Percentiles rank a stretch among this genome's conserved stretches.
phyloP scores from a whole-genome alignment of 106 monocot species.

The Dioscorea dumetorum region DNA sequence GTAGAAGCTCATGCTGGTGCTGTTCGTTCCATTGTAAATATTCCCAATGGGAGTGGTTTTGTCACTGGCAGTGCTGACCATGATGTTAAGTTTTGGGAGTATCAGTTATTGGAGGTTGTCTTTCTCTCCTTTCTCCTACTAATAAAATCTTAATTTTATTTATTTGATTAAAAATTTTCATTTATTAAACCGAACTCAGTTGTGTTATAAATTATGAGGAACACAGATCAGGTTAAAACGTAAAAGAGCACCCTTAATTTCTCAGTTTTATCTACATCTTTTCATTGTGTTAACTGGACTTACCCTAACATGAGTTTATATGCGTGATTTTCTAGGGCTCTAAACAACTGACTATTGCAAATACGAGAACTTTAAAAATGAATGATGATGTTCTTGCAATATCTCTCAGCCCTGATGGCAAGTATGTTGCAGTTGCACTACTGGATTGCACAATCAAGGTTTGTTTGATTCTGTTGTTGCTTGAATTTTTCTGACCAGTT shows the following conservation, averaged over 20 bases:
- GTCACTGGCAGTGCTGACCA: constrained; percentile 76
- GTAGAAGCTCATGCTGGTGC: constrained; percentile 72
- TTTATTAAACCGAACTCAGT: too few species aligned
- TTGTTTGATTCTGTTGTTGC: constrained; percentile 6
- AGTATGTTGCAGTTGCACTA: constrained; percentile 82
- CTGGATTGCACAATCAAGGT: constrained; percentile 68
- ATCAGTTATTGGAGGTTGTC: constrained; percentile 20
- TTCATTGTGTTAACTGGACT: too few species aligned
- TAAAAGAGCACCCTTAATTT: too few species aligned
- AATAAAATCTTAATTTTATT: too few species aligned
- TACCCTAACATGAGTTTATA: neutral
- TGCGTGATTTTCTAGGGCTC: constrained; percentile 46
- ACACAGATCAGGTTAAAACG: too few species aligned
- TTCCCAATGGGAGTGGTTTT: constrained; percentile 76
- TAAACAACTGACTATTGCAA: constrained; percentile 61
- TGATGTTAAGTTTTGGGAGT: constrained; percentile 97
- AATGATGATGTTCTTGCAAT: constrained; percentile 70
- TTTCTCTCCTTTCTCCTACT: too few species aligned
- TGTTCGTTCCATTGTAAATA: constrained; percentile 49
- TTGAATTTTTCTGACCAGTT: neutral
- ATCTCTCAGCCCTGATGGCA: constrained; percentile 68
- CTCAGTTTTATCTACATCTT: too few species aligned
- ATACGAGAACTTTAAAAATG: constrained; percentile 85
- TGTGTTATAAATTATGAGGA: too few species aligned
- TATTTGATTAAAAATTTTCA: too few species aligned